A percentile compares a stretch with the other conserved stretches of the same genome.
Evolutionary conservation across 768 basidiomycete species (phyloP).

Genomic region (Tulasnella sp.): DNA sequence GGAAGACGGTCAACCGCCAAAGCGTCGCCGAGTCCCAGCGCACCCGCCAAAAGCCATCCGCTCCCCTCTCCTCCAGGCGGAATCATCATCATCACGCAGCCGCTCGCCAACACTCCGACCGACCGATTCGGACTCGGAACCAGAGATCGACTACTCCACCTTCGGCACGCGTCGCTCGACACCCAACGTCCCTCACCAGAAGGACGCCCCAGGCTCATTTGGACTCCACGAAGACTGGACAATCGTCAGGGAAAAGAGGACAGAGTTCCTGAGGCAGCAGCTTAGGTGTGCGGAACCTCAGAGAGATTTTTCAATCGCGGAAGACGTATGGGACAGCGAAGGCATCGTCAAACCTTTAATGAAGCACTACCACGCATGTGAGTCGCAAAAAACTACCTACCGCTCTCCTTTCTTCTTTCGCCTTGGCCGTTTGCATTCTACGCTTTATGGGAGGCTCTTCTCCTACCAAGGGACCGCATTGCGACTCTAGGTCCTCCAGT

Average conservation of each 20-base stretch:
- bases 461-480: not conserved
- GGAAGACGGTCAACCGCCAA: constrained; percentile 17
- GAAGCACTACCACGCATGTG: constrained; percentile 21
- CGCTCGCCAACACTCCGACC: constrained; percentile 2
- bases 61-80: constrained; percentile 10
- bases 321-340: constrained; percentile 18
- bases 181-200: not conserved
- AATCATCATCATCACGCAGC: constrained; percentile 9
- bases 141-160: constrained; percentile 28
- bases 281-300: not conserved
- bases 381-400: not conserved
- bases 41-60: constrained; percentile 8
- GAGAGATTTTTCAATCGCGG: constrained; percentile 1
- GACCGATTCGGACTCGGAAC: constrained; percentile 9
- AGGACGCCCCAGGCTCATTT: constrained; percentile 20
- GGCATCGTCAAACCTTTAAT: constrained; percentile 18
- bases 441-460: not conserved
- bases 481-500: not conserved
- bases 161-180: constrained; percentile 26
- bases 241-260: not conserved
- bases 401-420: not conserved
- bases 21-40: not conserved
- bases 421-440: not conserved
- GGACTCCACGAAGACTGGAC: constrained; percentile 21
- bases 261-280: not conserved